Percentiles rank a stretch among this genome's conserved stretches.
Evolutionary conservation across 495 filamentous ascomycete genomes (phyloP).

Genomic region (Trypethelium eluteriae): DNA sequence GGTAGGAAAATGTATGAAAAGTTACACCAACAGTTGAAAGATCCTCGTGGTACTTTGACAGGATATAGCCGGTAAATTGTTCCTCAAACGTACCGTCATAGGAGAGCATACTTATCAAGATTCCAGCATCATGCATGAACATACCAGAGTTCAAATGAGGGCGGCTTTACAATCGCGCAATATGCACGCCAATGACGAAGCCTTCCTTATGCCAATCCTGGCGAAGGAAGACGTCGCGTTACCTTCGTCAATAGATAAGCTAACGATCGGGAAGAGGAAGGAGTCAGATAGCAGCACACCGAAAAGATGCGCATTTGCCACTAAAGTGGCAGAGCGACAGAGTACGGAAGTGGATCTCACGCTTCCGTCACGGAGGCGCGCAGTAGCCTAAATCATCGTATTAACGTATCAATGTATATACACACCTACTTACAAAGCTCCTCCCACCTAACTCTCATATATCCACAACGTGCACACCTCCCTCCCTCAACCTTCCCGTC

Average conservation of each 20-base stretch:
- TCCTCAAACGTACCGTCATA: not conserved
- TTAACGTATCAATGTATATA: not conserved
- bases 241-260: not conserved
- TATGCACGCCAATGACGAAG: not conserved
- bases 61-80: not conserved
- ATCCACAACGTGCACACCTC: conserved; percentile 50
- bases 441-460: conserved; percentile 18
- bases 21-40: not conserved
- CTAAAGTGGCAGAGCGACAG: not conserved
- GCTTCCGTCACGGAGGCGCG: not conserved
- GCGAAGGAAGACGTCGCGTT: not conserved
- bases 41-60: not conserved
- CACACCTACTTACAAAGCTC: not conserved
- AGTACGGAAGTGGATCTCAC: not conserved
- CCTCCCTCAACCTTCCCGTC: conserved; percentile 57
- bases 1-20: not conserved
- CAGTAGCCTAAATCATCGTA: not conserved
- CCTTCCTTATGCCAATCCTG: not conserved
- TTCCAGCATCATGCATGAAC: not conserved
- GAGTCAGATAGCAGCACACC: not conserved
- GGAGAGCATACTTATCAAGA: not conserved
- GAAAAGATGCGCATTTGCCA: not conserved
- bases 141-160: not conserved
- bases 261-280: not conserved
- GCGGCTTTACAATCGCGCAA: not conserved